Percentiles rank a stretch among this genome's conserved stretches.
Conservation (phyloP, 257 asterid species). For the Scutellaria galericulata region DNA sequence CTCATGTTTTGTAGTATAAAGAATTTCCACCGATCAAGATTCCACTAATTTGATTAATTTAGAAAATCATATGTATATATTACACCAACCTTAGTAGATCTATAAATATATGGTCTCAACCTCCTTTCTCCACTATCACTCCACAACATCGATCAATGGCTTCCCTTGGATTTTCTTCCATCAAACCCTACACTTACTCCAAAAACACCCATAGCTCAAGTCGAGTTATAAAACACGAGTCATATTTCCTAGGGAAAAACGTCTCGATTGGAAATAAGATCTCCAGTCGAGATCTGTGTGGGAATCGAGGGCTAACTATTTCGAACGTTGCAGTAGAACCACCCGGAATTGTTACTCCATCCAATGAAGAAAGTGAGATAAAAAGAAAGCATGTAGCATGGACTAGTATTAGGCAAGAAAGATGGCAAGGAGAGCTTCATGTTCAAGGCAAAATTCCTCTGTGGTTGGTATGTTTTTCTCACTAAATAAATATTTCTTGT, state of each 20-base stretch:
- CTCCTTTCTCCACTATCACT: constrained; percentile 25
- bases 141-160: constrained; percentile 50
- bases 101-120: constrained; percentile 43
- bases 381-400: constrained; percentile 71
- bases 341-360: constrained; percentile 41
- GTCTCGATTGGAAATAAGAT: not conserved
- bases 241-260: constrained; percentile 28
- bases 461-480: constrained; percentile 67
- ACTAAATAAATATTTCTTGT: too few species aligned
- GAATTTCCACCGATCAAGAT: constrained; percentile 64
- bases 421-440: constrained; percentile 88
- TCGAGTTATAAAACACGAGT: constrained; percentile 37
- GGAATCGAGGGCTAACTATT: constrained; percentile 30
- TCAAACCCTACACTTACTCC: constrained; percentile 33
- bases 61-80: not conserved
- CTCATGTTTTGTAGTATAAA: constrained; percentile 51
- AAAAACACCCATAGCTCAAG: not conserved
- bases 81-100: not conserved
- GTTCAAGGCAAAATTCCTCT: constrained; percentile 87
- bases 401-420: constrained; percentile 79
- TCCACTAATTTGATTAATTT: constrained; percentile 35
- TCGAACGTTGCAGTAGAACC: constrained; percentile 55
- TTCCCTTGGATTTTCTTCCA: constrained; percentile 46
- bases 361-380: constrained; percentile 31
- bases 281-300: not conserved